Evolutionary conservation across 2,329 filamentous ascomycete genomes (phyloP).

Genomic region (Colletotrichum spinosum): DNA sequence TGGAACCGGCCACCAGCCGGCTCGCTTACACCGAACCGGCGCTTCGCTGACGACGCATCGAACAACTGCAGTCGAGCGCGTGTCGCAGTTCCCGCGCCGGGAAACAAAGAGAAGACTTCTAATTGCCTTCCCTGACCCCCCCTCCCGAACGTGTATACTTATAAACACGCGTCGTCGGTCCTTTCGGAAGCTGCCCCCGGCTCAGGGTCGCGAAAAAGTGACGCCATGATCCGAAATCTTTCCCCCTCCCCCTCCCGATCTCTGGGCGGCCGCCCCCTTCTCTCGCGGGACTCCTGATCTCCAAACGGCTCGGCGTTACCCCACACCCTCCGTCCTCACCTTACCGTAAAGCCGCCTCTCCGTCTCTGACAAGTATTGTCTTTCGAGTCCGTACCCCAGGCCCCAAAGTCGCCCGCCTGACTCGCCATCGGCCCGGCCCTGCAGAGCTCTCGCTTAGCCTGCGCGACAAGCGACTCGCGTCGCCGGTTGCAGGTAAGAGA

Average conservation of each 20-base stretch:
- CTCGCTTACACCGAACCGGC: too few species aligned
- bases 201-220: neutral
- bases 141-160: too few species aligned
- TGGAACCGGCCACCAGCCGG: too few species aligned
- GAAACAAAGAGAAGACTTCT: too few species aligned
- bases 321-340: neutral
- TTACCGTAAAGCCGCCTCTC: too few species aligned
- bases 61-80: too few species aligned
- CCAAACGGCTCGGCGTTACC: neutral
- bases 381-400: neutral
- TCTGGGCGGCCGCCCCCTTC: neutral
- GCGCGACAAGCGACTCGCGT: constrained; percentile 14
- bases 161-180: too few species aligned
- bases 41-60: too few species aligned
- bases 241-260: neutral
- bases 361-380: neutral
- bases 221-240: neutral
- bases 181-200: constrained; percentile 12
- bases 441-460: neutral
- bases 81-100: too few species aligned
- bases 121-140: too few species aligned
- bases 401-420: constrained; percentile 22
- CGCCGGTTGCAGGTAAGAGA: constrained; percentile 1
- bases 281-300: neutral
- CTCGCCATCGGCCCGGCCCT: constrained; percentile 19